phyloP scores from a whole-genome alignment of 768 basidiomycete species.

The Lentinula guzmanii region DNA sequence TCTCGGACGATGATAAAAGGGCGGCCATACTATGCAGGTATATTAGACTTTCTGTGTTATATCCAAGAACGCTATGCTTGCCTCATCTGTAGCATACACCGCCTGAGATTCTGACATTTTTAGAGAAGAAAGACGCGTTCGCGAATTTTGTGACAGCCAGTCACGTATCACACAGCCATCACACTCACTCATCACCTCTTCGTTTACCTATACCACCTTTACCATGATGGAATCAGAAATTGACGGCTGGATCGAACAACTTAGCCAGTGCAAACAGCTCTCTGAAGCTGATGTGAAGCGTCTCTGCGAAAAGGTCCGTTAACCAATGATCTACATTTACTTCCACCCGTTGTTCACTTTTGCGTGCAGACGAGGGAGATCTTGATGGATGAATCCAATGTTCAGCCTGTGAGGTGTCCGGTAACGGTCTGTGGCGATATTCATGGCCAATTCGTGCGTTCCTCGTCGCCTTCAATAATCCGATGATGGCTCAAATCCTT shows the following conservation, averaged over 20 bases:
- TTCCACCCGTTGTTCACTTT: slow-evolving; percentile 9
- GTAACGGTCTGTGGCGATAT: slow-evolving; percentile 99
- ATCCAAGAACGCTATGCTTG: slow-evolving; percentile 17
- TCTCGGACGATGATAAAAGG: slow-evolving; percentile 98
- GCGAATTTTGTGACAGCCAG: neutral
- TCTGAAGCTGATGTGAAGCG: slow-evolving; percentile 94
- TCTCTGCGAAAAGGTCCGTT: slow-evolving; percentile 94
- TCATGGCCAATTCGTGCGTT: slow-evolving; percentile 98
- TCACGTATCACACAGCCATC: neutral
- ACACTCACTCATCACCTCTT: neutral
- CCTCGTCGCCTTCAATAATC: slow-evolving; percentile 13
- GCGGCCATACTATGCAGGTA: slow-evolving; percentile 66
- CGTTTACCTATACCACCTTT: neutral
- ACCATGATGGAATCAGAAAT: slow-evolving; percentile 65
- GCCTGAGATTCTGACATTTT: slow-evolving; percentile 49
- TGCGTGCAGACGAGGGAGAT: slow-evolving; percentile 85
- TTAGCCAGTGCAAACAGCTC: slow-evolving; percentile 96
- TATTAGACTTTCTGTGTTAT: neutral
- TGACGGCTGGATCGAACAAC: slow-evolving; percentile 95
- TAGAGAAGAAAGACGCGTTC: slow-evolving; percentile 21
- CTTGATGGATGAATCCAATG: slow-evolving; percentile 98
- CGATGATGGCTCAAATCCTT: slow-evolving; percentile 6
- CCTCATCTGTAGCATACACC: slow-evolving; percentile 85
- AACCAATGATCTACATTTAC: slow-evolving; percentile 11
- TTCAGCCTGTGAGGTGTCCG: slow-evolving; percentile 96